These are phyloP conservation scores for Takashimella koratensis DNA, from an alignment of 1,284 basidiomycete species.

Conservation along the genomic window DNA sequence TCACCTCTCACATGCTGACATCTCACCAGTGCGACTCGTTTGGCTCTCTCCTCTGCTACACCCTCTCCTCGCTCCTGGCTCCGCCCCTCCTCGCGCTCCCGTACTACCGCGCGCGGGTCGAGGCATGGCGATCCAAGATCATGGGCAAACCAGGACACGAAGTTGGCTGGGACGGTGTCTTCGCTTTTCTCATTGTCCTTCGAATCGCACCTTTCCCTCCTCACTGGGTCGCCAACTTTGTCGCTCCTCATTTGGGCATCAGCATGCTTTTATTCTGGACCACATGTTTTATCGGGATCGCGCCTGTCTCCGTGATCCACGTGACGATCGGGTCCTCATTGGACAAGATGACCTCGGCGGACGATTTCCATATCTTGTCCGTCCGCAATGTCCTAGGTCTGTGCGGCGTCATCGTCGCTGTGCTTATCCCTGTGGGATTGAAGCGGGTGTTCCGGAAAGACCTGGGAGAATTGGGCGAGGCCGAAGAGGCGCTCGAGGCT, in stretches of 20 bases:
- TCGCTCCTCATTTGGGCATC: slow-evolving; percentile 92
- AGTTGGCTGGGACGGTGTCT: slow-evolving; percentile 44
- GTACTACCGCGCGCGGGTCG: slow-evolving; percentile 58
- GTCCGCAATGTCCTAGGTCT: slow-evolving; percentile 80
- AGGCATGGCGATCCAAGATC: slow-evolving; percentile 47
- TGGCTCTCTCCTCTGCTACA: slow-evolving; percentile 89
- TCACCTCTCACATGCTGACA: not conserved
- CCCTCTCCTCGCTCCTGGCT: slow-evolving; percentile 82
- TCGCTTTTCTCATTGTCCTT: slow-evolving; percentile 80
- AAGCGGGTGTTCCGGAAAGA: slow-evolving; percentile 52
- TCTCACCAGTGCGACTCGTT: slow-evolving; percentile 69
- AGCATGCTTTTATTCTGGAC: slow-evolving; percentile 80
- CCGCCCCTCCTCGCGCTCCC: slow-evolving; percentile 82
- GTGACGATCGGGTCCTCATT: slow-evolving; percentile 90
- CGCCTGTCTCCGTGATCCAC: slow-evolving; percentile 90
- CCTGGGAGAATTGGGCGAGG: slow-evolving; percentile 42
- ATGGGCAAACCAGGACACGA: slow-evolving; percentile 47
- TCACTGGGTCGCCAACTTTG: slow-evolving; percentile 92
- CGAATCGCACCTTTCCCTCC: slow-evolving; percentile 84
- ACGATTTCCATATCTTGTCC: slow-evolving; percentile 88
- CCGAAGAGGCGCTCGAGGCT: slow-evolving; percentile 27
- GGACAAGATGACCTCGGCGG: slow-evolving; percentile 89
- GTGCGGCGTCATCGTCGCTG: slow-evolving; percentile 78
- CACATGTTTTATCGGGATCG: slow-evolving; percentile 84
- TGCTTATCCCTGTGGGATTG: slow-evolving; percentile 84